Evolutionary conservation across 495 filamentous ascomycete genomes (phyloP).

Genomic region (Rhypophila decipiens): DNA sequence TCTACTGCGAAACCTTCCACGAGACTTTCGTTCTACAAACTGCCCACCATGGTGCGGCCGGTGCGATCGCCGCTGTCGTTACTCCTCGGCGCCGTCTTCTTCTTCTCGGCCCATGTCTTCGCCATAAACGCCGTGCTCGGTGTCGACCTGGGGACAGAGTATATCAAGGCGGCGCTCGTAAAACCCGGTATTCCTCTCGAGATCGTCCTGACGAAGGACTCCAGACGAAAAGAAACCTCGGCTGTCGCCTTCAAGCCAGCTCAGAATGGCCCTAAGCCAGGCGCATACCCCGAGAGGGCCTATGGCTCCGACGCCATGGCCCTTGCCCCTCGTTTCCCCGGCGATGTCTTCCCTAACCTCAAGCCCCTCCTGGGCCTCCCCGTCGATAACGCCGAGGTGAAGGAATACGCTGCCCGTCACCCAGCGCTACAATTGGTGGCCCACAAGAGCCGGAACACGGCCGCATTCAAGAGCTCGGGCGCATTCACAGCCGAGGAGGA

Average conservation of each 20-base stretch:
- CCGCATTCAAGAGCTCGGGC: slow-evolving; percentile 65
- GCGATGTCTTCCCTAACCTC: slow-evolving; percentile 89
- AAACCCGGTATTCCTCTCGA: slow-evolving; percentile 98
- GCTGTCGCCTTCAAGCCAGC: slow-evolving; percentile 91
- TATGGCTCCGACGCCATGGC: slow-evolving; percentile 91
- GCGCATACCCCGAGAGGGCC: slow-evolving; percentile 73
- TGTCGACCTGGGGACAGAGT: slow-evolving; percentile 92
- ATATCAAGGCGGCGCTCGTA: slow-evolving; percentile 92
- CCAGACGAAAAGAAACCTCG: slow-evolving; percentile 87
- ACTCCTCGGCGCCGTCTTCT: slow-evolving; percentile 40
- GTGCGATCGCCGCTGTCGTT: slow-evolving; percentile 36
- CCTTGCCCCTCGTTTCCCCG: slow-evolving; percentile 77
- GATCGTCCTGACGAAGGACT: slow-evolving; percentile 98
- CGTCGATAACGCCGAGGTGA: slow-evolving; percentile 53
- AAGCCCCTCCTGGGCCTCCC: slow-evolving; percentile 76
- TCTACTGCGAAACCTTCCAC: no score
- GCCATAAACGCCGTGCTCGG: slow-evolving; percentile 72
- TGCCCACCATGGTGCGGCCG: slow-evolving; percentile 37
- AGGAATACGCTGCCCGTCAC: slow-evolving; percentile 63
- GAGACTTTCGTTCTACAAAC: slow-evolving; percentile 12
- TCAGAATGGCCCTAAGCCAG: slow-evolving; percentile 48
- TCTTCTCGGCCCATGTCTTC: slow-evolving; percentile 44
- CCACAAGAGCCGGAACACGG: slow-evolving; percentile 58
- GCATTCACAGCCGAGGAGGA: slow-evolving; percentile 61
- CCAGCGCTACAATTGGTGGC: slow-evolving; percentile 58